Percentiles rank a stretch among this genome's conserved stretches.
Evolutionary conservation across 2,329 filamentous ascomycete species (phyloP).

Genomic region (Venturia aucupariae): DNA sequence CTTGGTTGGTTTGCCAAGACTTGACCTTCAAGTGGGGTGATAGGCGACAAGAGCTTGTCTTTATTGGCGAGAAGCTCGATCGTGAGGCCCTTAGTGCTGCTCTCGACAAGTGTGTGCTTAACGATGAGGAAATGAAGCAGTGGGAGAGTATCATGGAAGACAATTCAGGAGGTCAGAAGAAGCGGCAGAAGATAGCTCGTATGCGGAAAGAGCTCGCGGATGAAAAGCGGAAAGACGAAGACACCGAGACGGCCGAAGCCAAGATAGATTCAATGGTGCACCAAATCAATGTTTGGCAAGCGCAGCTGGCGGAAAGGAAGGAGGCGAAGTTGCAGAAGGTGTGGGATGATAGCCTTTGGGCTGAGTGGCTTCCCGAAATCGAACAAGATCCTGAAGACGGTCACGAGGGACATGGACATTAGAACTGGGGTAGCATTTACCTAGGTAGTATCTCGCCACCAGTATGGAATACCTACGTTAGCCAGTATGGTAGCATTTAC

Average conservation of each 20-base stretch:
- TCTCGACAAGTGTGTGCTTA: conserved; percentile 53
- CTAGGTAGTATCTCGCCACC: too few species aligned
- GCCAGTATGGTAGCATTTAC: neutral
- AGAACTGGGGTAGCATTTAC: neutral
- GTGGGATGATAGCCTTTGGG: conserved; percentile 54
- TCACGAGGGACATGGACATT: conserved; percentile 13
- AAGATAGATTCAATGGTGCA: neutral
- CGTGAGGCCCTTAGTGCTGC: conserved; percentile 39
- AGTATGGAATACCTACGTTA: too few species aligned
- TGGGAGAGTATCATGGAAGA: conserved; percentile 31
- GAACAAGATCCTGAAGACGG: conserved; percentile 21
- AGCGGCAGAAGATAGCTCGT: conserved; percentile 11
- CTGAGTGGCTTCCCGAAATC: conserved; percentile 34
- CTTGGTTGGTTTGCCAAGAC: conserved; percentile 41
- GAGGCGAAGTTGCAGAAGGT: conserved; percentile 38
- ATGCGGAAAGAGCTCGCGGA: neutral
- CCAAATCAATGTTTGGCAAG: neutral
- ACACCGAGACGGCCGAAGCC: neutral
- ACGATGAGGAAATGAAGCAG: conserved; percentile 44
- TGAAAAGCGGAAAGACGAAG: neutral
- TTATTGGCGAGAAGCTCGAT: conserved; percentile 60
- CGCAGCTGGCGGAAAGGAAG: conserved; percentile 27
- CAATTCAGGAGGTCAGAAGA: conserved; percentile 17
- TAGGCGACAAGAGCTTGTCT: conserved; percentile 61
- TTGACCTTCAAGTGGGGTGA: conserved; percentile 52